phyloP scores from a whole-genome alignment of 805 yeast species.

The Teunomyces tritomae region DNA sequence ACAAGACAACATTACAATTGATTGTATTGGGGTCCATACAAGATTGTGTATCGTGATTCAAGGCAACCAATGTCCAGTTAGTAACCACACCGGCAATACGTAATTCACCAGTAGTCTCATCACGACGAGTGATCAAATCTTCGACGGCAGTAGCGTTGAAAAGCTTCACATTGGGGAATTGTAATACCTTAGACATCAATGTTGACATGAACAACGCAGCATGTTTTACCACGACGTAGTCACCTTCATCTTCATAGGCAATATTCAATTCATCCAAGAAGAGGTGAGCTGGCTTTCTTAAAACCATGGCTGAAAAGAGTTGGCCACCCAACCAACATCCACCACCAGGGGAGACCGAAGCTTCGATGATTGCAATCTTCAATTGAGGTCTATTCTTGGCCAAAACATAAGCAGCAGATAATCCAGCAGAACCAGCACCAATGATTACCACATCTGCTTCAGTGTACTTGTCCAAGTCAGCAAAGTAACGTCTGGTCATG shows the following conservation, averaged over 20 bases:
- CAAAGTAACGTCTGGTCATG: conserved; percentile 72
- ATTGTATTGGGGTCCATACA: conserved; percentile 84
- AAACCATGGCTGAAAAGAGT: conserved; percentile 72
- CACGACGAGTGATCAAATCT: conserved; percentile 71
- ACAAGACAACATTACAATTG: conserved; percentile 60
- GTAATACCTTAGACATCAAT: conserved; percentile 62
- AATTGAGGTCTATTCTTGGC: conserved; percentile 75
- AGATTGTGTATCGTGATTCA: conserved; percentile 73
- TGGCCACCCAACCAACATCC: conserved; percentile 81
- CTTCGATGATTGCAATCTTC: conserved; percentile 71
- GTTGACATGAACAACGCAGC: conserved; percentile 78
- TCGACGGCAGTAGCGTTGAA: conserved; percentile 82
- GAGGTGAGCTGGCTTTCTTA: conserved; percentile 75
- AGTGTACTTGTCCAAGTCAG: conserved; percentile 69
- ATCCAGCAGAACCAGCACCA: conserved; percentile 78
- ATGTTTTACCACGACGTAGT: conserved; percentile 75
- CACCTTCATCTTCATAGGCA: conserved; percentile 76
- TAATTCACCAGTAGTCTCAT: conserved; percentile 51
- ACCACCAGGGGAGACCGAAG: conserved; percentile 76
- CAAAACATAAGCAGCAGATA: conserved; percentile 70
- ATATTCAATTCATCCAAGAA: conserved; percentile 63
- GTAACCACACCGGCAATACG: conserved; percentile 79
- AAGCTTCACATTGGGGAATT: conserved; percentile 70
- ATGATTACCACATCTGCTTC: conserved; percentile 73
- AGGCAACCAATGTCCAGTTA: conserved; percentile 76